Evolutionary conservation across 2,329 filamentous ascomycete genomes (phyloP).

Genomic region (Fusarium pininemorale): DNA sequence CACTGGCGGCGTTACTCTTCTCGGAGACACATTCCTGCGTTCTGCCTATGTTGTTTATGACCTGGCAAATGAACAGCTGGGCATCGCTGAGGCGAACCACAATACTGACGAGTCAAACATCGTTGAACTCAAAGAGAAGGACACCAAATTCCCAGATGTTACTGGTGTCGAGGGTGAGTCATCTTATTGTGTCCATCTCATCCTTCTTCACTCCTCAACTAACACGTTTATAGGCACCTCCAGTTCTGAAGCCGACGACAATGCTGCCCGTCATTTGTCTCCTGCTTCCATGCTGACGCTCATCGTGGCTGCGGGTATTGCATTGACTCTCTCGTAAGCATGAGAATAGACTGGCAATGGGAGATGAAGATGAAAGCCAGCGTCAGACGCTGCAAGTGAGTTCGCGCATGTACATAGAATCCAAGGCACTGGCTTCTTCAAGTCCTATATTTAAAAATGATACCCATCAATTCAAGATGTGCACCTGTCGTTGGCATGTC

Average conservation of each 20-base stretch:
- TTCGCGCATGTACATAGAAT: background rate
- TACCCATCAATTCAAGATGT: constrained; percentile 15
- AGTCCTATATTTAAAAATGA: constrained; percentile 6
- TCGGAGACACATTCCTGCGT: constrained; percentile 68
- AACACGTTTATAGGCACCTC: constrained; percentile 29
- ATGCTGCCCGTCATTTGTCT: constrained; percentile 26
- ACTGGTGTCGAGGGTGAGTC: constrained; percentile 54
- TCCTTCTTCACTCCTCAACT: constrained; percentile 7
- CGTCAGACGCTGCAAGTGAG: background rate
- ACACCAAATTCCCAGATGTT: constrained; percentile 52
- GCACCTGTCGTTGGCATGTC: background rate
- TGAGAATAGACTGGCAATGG: background rate
- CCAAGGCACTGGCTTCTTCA: background rate
- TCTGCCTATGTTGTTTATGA: constrained; percentile 68
- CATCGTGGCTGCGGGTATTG: constrained; percentile 32
- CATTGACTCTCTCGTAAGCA: constrained; percentile 18
- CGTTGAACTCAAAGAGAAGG: constrained; percentile 54
- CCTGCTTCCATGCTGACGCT: constrained; percentile 28
- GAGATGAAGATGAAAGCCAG: background rate
- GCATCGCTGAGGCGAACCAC: constrained; percentile 62
- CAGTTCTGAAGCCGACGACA: constrained; percentile 25
- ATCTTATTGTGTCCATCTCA: background rate
- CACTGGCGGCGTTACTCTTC: constrained; percentile 51
- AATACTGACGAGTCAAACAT: constrained; percentile 56
- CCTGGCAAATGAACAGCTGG: constrained; percentile 59